Evolutionary conservation across 106 monocot species (phyloP), one percentile per base, ranked within the genome.

Genomic region (Gastrodia elata): DNA sequence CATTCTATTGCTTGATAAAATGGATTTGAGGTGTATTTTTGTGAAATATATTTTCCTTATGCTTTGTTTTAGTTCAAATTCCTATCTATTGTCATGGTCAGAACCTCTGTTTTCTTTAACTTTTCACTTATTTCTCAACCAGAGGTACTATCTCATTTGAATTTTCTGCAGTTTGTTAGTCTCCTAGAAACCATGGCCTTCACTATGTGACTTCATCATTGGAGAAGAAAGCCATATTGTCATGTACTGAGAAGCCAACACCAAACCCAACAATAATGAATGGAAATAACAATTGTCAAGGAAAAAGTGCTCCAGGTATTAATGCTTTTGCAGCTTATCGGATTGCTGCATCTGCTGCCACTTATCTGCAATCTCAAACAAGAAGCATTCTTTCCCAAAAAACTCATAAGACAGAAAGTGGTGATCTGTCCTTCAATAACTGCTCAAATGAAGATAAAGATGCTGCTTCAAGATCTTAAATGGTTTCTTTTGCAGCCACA

Each of bases 121-220:
- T 26, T 8, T 34, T 7, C 30, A 39, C 10, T 74, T 4, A 38
- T 36, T n/a, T 6, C 20, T 22, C 14, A 3, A 14, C 2, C 6
- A 13, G 8, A 30, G 30, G 48, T 55, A 55, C 38, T 22, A 35
- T 48, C 27, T 22, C 4, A 73, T 24, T 25, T 75, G 40, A 11
- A 57, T 40, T 73, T 16, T 11, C 75, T 74, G 36, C 80, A 95
- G 91, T 65, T 85, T 37, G 77, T 15, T 39, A 80, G 76, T 33
- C 87, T 95, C 38, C 75, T 85, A 84, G 79, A 70, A 65, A 70
- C 70, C 84, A 84, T 71, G 80, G 83, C 5, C 71, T 92, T 37
- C 79, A 75, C 0, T 89, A 82, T 34, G 82, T 95, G 33, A 92
- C 91, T 16, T 91, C 95, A n/a, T 95, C 95, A 25, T 40, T 87